These are phyloP conservation scores for Helicocarpus griseus DNA, from an alignment of 2,329 filamentous ascomycete species.

Conservation along the genomic window DNA sequence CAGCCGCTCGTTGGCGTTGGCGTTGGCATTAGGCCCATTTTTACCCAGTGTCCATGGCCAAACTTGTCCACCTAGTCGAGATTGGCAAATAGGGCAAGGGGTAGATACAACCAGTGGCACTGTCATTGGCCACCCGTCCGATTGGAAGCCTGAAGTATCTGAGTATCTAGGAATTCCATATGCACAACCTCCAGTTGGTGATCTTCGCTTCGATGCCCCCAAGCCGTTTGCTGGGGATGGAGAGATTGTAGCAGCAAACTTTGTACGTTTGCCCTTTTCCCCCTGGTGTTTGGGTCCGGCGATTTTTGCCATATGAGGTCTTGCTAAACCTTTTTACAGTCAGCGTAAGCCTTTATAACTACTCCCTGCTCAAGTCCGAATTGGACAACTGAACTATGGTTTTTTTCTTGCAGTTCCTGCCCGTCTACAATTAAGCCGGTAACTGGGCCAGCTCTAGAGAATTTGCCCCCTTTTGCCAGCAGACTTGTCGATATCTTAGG, in stretches of 20 bases:
- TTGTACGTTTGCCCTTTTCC: neutral
- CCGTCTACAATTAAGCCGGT: neutral
- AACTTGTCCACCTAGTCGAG: too few species aligned
- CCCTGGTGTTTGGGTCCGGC: too few species aligned
- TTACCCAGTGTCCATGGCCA: too few species aligned
- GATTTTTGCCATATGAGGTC: too few species aligned
- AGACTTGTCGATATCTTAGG: neutral
- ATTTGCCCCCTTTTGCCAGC: neutral
- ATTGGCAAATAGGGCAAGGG: neutral
- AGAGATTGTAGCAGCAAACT: neutral
- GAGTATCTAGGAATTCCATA: slow-evolving; percentile 1
- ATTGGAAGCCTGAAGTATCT: neutral
- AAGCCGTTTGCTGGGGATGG: neutral
- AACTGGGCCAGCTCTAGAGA: neutral
- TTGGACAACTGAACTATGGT: too few species aligned
- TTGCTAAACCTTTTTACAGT: neutral
- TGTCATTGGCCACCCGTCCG: neutral
- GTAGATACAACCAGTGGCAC: neutral
- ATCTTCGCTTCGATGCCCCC: neutral
- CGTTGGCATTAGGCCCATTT: too few species aligned
- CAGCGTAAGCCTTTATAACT: neutral
- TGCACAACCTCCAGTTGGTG: neutral
- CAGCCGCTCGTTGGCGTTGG: too few species aligned
- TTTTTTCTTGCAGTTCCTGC: too few species aligned
- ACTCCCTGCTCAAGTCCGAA: too few species aligned